Conservation (phyloP, 2,329 filamentous ascomycete genomes). For the Nemania diffusa region DNA sequence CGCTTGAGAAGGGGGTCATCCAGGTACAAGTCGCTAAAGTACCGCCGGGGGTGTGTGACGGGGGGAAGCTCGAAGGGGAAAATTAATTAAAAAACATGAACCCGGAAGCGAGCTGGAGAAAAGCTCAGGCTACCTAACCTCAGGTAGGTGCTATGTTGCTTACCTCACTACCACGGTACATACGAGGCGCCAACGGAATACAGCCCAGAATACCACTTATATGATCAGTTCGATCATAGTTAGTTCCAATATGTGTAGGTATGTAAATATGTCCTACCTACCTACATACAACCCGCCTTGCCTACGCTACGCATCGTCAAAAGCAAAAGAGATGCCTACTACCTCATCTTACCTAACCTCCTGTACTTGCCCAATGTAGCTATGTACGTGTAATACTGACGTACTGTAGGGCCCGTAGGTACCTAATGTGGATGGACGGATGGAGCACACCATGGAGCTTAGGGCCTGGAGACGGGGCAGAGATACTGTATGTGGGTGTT, state of each 20-base stretch:
- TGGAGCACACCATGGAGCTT: slow-evolving; percentile 17
- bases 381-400: background rate
- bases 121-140: slow-evolving; percentile 14
- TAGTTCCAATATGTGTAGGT: too few species aligned
- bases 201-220: too few species aligned
- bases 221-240: too few species aligned
- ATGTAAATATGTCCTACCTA: background rate
- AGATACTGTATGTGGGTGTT: slow-evolving; percentile 19
- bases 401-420: background rate
- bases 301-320: background rate
- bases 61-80: slow-evolving; percentile 19
- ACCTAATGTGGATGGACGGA: slow-evolving; percentile 18
- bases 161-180: background rate
- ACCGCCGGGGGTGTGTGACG: slow-evolving; percentile 36
- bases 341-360: background rate
- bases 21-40: slow-evolving; percentile 41
- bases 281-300: background rate
- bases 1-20: slow-evolving; percentile 44
- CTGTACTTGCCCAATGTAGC: background rate
- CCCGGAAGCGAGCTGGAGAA: slow-evolving; percentile 32
- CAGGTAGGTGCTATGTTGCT: too few species aligned
- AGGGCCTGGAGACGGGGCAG: slow-evolving; percentile 13
- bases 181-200: too few species aligned
- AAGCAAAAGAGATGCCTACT: background rate
- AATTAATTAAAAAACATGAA: slow-evolving; percentile 34